Percentiles rank a stretch among this genome's conserved stretches.
These are phyloP conservation scores for Myxozyma monticola DNA, from an alignment of 805 yeast species.

Conservation along the genomic window DNA sequence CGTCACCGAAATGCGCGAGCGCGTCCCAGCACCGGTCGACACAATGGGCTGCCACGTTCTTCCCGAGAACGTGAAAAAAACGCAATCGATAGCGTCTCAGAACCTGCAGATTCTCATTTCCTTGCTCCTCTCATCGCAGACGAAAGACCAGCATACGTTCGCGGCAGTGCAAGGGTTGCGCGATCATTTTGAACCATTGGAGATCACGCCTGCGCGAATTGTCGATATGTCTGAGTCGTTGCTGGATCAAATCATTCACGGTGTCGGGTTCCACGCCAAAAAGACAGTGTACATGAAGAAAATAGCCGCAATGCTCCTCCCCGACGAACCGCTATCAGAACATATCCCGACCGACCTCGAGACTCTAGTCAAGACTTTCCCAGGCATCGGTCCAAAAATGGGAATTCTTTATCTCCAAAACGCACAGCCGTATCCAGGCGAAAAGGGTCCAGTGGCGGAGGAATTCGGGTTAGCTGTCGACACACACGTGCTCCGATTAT, in stretches of 20 bases:
- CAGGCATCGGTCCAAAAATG: constrained; percentile 98
- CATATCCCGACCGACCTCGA: constrained; percentile 74
- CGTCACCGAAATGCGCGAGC: constrained; percentile 56
- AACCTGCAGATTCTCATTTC: constrained; percentile 77
- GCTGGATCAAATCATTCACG: constrained; percentile 60
- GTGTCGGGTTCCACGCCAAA: constrained; percentile 84
- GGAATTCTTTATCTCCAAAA: constrained; percentile 76
- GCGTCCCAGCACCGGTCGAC: constrained; percentile 80
- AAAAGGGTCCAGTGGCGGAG: not conserved
- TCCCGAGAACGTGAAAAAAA: constrained; percentile 38
- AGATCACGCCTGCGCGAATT: constrained; percentile 49
- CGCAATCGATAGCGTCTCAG: constrained; percentile 38
- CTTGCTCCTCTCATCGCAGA: constrained; percentile 85
- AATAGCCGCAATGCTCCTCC: constrained; percentile 55
- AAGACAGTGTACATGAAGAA: constrained; percentile 71
- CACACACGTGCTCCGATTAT: constrained; percentile 73
- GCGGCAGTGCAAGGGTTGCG: constrained; percentile 68
- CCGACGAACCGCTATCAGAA: constrained; percentile 40
- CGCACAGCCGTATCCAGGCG: constrained; percentile 43
- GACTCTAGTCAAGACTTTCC: constrained; percentile 60
- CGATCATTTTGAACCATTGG: constrained; percentile 40
- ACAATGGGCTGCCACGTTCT: constrained; percentile 76
- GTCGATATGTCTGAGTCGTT: constrained; percentile 12
- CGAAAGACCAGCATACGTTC: constrained; percentile 83
- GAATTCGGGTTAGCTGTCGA: constrained; percentile 86